Conservation (phyloP, 1,139 yeast species). For the Suhomyces kunorum region DNA sequence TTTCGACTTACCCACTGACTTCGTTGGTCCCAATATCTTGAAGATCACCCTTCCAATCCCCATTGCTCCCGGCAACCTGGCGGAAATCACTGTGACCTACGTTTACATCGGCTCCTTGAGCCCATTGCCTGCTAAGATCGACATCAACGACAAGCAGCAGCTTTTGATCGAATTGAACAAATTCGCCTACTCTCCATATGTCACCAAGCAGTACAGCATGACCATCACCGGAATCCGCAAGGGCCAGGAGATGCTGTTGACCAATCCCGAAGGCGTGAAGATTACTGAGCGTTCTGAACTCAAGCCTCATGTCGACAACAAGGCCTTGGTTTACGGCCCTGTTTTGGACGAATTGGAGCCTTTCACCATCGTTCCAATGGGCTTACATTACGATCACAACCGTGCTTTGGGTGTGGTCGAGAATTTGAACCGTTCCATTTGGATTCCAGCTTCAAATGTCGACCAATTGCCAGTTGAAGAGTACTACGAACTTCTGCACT, state of each 20-base stretch:
- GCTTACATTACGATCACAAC: slow-evolving; percentile 65
- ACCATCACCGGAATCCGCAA: slow-evolving; percentile 50
- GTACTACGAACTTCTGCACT: slow-evolving; percentile 76
- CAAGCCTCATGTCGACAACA: slow-evolving; percentile 37
- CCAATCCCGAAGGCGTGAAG: slow-evolving; percentile 21
- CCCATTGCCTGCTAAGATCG: slow-evolving; percentile 67
- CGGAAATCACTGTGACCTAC: slow-evolving; percentile 53
- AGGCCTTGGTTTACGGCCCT: slow-evolving; percentile 60
- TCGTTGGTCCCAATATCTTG: slow-evolving; percentile 31
- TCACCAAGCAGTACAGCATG: slow-evolving; percentile 53
- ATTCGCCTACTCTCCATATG: slow-evolving; percentile 64
- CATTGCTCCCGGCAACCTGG: slow-evolving; percentile 60
- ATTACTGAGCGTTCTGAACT: slow-evolving; percentile 26
- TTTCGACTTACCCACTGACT: slow-evolving; percentile 32
- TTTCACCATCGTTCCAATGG: slow-evolving; percentile 48
- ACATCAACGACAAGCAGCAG: slow-evolving; percentile 63
- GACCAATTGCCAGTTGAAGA: slow-evolving; percentile 65
- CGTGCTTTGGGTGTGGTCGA: slow-evolving; percentile 64
- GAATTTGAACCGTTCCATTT: slow-evolving; percentile 68
- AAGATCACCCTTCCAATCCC: slow-evolving; percentile 61
- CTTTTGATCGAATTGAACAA: slow-evolving; percentile 57
- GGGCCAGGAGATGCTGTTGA: slow-evolving; percentile 49
- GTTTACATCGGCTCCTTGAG: slow-evolving; percentile 50
- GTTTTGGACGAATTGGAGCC: slow-evolving; percentile 43
- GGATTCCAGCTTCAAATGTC: slow-evolving; percentile 56